These are phyloP conservation scores for Mucor racemosus DNA, from an alignment of 371 early-diverging fungal genomes.

Conservation along the genomic window DNA sequence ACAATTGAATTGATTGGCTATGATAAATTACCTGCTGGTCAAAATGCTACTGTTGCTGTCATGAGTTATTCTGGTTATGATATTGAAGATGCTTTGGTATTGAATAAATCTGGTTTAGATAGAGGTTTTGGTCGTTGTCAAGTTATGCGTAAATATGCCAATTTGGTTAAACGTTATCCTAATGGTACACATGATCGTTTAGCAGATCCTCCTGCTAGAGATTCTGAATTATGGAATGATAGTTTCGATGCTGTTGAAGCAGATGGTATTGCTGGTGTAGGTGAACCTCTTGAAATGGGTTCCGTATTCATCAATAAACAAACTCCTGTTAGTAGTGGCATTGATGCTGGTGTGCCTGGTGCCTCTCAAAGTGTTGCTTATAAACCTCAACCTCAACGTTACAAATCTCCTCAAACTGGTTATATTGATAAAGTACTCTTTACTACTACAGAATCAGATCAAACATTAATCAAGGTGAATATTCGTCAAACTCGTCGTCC, in stretches of 20 bases:
- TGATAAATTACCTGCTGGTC: constrained; percentile 98
- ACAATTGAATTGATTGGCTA: constrained; percentile 98
- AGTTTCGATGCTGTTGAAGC: constrained; percentile 76
- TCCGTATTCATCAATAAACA: constrained; percentile 89
- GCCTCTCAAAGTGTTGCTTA: constrained; percentile 65
- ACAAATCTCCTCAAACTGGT: constrained; percentile 86
- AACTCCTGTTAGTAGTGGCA: constrained; percentile 75
- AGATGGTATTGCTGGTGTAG: constrained; percentile 92
- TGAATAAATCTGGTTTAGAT: constrained; percentile 98
- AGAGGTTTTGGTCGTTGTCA: constrained; percentile 99
- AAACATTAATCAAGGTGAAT: constrained; percentile 93
- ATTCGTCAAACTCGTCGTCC: constrained; percentile 97
- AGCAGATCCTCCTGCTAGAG: constrained; percentile 71
- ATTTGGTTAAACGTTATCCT: constrained; percentile 81
- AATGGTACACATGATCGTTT: constrained; percentile 92
- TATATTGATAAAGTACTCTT: constrained; percentile 91
- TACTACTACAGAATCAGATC: constrained; percentile 94
- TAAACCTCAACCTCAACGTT: constrained; percentile 80
- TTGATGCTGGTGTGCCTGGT: constrained; percentile 60
- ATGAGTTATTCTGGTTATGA: constrained; percentile 99
- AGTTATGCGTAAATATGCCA: constrained; percentile 90
- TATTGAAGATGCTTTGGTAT: constrained; percentile 99
- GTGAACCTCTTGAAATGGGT: constrained; percentile 77
- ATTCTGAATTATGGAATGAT: constrained; percentile 50
- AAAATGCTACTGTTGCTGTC: constrained; percentile 99